A percentile compares a stretch with the other conserved stretches of the same genome.
Conservation (phyloP, 2,329 filamentous ascomycete species). For the Grosmannia serpens region DNA sequence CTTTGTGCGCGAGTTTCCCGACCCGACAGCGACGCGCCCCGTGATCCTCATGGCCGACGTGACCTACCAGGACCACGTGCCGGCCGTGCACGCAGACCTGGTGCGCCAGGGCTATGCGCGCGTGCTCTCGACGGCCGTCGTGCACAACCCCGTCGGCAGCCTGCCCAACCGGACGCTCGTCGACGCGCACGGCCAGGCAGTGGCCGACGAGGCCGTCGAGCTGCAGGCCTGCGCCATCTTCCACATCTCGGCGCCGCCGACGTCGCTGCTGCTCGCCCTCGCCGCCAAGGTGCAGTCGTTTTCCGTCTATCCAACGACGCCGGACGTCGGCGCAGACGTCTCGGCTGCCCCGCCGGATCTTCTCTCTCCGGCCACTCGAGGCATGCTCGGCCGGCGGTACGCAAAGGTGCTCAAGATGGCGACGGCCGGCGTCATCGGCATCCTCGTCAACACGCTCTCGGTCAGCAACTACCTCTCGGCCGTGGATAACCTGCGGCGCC, state of each 20-base stretch:
- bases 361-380: slow-evolving; percentile 30
- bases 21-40: slow-evolving; percentile 36
- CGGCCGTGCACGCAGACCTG: slow-evolving; percentile 42
- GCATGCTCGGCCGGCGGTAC: slow-evolving; percentile 70
- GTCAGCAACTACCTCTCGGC: slow-evolving; percentile 83
- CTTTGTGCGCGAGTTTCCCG: slow-evolving; percentile 59
- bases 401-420: slow-evolving; percentile 71
- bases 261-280: slow-evolving; percentile 75
- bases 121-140: slow-evolving; percentile 57
- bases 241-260: slow-evolving; percentile 67
- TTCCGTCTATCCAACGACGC: slow-evolving; percentile 54
- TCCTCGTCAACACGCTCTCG: slow-evolving; percentile 89
- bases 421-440: slow-evolving; percentile 77
- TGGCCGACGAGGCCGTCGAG: slow-evolving; percentile 25
- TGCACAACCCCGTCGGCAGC: slow-evolving; percentile 65
- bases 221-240: slow-evolving; percentile 66
- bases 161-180: slow-evolving; percentile 72
- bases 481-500: slow-evolving; percentile 58
- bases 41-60: slow-evolving; percentile 82
- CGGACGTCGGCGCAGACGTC: neutral
- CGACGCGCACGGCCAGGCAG: slow-evolving; percentile 11
- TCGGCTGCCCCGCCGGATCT: neutral
- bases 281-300: slow-evolving; percentile 70
- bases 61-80: slow-evolving; percentile 69
- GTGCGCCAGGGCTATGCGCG: slow-evolving; percentile 54